Evolutionary conservation across 257 asterid genomes (phyloP).

Genomic region (Solanum bukasovii): DNA sequence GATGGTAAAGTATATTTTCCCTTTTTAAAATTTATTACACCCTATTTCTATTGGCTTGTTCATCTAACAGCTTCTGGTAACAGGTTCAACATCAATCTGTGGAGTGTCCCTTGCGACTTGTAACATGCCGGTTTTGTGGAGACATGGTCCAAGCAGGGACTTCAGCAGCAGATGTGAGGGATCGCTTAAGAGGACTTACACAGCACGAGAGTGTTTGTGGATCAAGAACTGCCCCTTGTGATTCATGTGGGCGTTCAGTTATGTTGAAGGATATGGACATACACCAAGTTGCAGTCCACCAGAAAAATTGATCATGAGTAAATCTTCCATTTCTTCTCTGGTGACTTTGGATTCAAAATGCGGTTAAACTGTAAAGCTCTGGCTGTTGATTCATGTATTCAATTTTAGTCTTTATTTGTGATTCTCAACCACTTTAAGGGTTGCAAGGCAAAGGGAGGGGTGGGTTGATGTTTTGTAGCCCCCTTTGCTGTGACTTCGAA

Average conservation of each 20-base stretch:
- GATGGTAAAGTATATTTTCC: constrained; percentile 45
- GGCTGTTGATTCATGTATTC: background rate
- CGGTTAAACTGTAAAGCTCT: background rate
- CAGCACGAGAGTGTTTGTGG: constrained; percentile 92
- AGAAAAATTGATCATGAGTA: constrained; percentile 32
- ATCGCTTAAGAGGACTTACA: constrained; percentile 71
- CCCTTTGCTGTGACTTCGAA: background rate
- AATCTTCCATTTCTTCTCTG: background rate
- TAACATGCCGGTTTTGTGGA: constrained; percentile 87
- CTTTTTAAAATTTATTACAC: background rate
- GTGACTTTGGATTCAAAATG: background rate
- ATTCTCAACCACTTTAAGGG: background rate
- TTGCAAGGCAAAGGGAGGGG: background rate
- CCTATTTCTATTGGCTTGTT: background rate
- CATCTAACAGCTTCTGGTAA: background rate
- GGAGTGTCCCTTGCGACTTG: constrained; percentile 65
- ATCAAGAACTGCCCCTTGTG: constrained; percentile 92
- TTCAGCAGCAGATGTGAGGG: constrained; percentile 67
- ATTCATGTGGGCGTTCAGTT: constrained; percentile 90
- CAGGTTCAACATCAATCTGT: constrained; percentile 86
- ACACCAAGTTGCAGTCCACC: constrained; percentile 90
- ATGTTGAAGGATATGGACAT: constrained; percentile 98
- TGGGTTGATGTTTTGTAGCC: background rate
- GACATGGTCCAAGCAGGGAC: constrained; percentile 96
- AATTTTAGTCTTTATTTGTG: background rate